Evolutionary conservation across 257 asterid species (phyloP), one percentile per base, ranked within the genome.

Genomic region (Solanum pinnatisectum): DNA sequence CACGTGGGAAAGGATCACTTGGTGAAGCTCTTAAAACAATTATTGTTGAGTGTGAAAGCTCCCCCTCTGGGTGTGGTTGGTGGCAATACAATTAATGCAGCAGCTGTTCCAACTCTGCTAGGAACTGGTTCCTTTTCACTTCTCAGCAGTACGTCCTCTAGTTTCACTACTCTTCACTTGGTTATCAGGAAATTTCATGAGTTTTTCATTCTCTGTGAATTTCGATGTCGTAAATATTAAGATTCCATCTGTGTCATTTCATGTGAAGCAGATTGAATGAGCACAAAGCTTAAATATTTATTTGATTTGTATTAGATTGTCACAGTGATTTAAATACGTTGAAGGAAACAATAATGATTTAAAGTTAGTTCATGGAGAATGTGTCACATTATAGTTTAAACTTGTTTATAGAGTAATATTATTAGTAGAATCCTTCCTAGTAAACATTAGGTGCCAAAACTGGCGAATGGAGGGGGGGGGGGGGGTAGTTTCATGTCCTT

Each of bases 51-150:
- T 88, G 93, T 96, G 76, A 88, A 90, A 88, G 91, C 92, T 90
- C 98, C 96, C 52, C 86, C 94, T 15, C 92, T 78, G 85, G 93
- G 92, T 81, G 35, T 88, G 87, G 88, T 89, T 88, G 93, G 93
- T 79, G 91, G 95, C 87, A 91, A 90, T 92, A 82, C 88, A 85
- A 86, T 90, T 46, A 94, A 91, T 89, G 98, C 99, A 88, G 95
- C 99, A 92, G 91, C 91, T 87, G 99, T 95, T 79, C 98, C 99
- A 65, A 97, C 99, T 42, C 94, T 97, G 72, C 91, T 97, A 44
- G 99, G 99, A 89, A 92, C 96, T 90, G 96, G 98, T 88, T 93
- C 94, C 30, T 97, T 97, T 90, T 96, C 99, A 33, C 96, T 97
- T 91, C 87, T 97, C 67, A 88, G 94, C 83, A 78, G 99, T 96